Evolutionary conservation across 148 eudicot genomes (phyloP), one percentile per base, ranked within the genome.

Genomic region (Nepenthes mirabilis): DNA sequence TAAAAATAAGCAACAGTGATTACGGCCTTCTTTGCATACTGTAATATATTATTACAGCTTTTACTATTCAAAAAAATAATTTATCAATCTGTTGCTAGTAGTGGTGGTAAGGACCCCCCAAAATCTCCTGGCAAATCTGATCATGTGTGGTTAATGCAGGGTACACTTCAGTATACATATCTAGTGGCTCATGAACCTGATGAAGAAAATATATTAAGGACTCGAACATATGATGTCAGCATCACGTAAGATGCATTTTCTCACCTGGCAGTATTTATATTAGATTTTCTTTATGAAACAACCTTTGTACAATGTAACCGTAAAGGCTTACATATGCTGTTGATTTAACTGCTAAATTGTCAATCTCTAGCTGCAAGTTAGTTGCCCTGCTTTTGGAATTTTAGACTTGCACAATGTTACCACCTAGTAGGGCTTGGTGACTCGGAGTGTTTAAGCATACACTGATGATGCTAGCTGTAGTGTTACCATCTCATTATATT

Each of bases 191-290:
- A 93, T 64, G 98, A 93, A 73, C 96, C 98, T 61, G 96, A 93
- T 69, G 96, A 88, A 63, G 98, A 88, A 70, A 88, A 93, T 71
- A 93, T 93, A 64, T 72, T 93, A 40, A 73, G 96, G 56, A 88
- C 98, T 32, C 87, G 96, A 60, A 93, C 98, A 56, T 93, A 93
- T 79, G 98, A 93, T 75, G 83, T 93, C 72, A 93, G 96, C 91
- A 86, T 93, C 71, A 82, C 98, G 98, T 93, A 86, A 70, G 72
- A 47, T 32, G 49, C 53, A 47, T 2, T 33, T 53, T 55, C 43
- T 65, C 61, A 60, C 14, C 14, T 65, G 43, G 59, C 34, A 43
- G 40, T 53, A 34, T n/a, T 45, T 36, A 32, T 54, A 5, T 52
- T 51, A 37, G 14, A 54, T 2, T 11, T 14, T 3, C 13, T 50